Base-by-base conservation (phyloP, 345 rosid species). In the Populus davidiana region DNA sequence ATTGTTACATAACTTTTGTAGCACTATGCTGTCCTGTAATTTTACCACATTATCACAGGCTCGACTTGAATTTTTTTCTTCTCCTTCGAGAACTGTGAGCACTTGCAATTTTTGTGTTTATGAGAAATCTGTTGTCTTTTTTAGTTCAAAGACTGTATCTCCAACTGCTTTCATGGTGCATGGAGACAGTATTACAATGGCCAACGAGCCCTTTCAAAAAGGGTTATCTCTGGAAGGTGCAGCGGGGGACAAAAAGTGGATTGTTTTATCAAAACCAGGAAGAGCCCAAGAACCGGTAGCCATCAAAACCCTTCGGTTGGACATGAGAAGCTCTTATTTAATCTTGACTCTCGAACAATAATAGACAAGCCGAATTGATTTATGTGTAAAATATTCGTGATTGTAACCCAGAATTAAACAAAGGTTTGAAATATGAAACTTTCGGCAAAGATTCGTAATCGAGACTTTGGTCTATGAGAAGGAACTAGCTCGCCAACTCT, bases 201-300 rank as follows among this genome's bases (percentile, higher is more conserved):
- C 84, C 77, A 79, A 72, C 71, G 71, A 41, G 29, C 6, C 41
- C 74, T 43, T 61, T 25, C 63, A 14, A 9, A 20, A 39, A 54
- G 44, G 36, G 72, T 9, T 9, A 33, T 64, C 16, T 43, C 11
- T 31, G 29, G 71, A 52, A 67, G 72, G 39, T 41, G 12, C 23
- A 71, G 63, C 11, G n/a, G 69, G 84, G 77, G 85, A 77, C 82
- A 81, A 64, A 74, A 77, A 35, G 77, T 44, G 43, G 65, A 69
- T 33, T 49, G 14, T n/a, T 47, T 4, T 67, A 43, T 31, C 39
- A 18, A 47, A 68, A 31, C 20, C 11, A 44, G 54, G 72, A 47
- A 43, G 56, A 71, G 29, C 12, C 16, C 36, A 10, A 7, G 61
- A 54, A 50, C 71, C 29, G 23, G 11, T 67, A 35, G 50, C 63